Percentiles rank a stretch among this genome's conserved stretches.
phyloP scores from a whole-genome alignment of 306 rosid species.

The Rosa chinensis region DNA sequence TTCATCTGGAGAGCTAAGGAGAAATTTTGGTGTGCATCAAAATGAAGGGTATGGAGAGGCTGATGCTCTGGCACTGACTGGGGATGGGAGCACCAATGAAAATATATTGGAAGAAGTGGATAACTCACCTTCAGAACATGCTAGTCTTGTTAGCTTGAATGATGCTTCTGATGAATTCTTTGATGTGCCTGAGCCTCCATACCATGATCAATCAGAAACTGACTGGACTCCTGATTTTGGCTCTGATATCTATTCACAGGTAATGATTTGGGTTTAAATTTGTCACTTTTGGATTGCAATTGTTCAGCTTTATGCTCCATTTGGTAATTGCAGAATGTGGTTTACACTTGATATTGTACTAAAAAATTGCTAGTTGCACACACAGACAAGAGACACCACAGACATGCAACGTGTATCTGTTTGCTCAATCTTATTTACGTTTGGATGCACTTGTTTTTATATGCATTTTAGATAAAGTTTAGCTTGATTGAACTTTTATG shows the following conservation, averaged over 20 bases:
- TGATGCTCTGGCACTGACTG: slow-evolving; percentile 27
- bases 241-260: slow-evolving; percentile 44
- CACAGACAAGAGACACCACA: too few species aligned
- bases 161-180: slow-evolving; percentile 73
- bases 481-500: neutral
- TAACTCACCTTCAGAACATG: slow-evolving; percentile 37
- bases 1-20: slow-evolving; percentile 57
- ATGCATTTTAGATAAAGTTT: neutral
- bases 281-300: neutral
- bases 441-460: neutral
- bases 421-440: neutral
- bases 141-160: slow-evolving; percentile 60
- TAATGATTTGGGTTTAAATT: slow-evolving; percentile 21
- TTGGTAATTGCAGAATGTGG: neutral
- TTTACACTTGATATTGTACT: neutral
- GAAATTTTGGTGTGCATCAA: slow-evolving; percentile 34
- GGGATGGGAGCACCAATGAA: slow-evolving; percentile 31
- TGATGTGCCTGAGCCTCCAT: slow-evolving; percentile 78
- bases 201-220: slow-evolving; percentile 44
- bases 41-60: slow-evolving; percentile 38
- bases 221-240: slow-evolving; percentile 49
- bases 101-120: slow-evolving; percentile 37
- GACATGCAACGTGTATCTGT: neutral
- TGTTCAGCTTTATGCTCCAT: neutral
- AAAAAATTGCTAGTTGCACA: neutral